Conservation (phyloP, 345 rosid genomes). For the Populus euphratica region DNA sequence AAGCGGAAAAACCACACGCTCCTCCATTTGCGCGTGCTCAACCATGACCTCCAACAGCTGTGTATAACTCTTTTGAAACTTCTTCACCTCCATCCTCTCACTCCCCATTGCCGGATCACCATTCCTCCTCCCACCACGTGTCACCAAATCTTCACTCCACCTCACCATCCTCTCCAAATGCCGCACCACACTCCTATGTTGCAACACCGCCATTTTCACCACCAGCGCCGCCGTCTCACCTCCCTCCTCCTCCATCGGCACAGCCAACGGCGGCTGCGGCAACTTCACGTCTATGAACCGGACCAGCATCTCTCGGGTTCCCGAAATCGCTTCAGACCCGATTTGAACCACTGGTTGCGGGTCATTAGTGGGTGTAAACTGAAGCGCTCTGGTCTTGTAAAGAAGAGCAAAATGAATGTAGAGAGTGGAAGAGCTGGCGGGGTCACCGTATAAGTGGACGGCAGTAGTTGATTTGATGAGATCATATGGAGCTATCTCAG, state of each 20-base stretch:
- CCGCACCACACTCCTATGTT: conserved; percentile 59
- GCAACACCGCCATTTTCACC: conserved; percentile 43
- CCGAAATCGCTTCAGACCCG: conserved; percentile 47
- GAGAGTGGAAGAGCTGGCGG: conserved; percentile 17
- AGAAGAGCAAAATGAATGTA: conserved; percentile 58
- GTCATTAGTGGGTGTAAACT: conserved; percentile 36
- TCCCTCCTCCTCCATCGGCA: conserved; percentile 10
- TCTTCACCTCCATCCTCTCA: conserved; percentile 62
- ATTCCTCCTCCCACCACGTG: conserved; percentile 49
- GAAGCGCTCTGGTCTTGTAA: conserved; percentile 42
- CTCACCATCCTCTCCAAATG: conserved; percentile 59
- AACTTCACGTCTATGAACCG: conserved; percentile 48
- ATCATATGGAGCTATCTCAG: conserved; percentile 53
- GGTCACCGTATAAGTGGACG: conserved; percentile 38
- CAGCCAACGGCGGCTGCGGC: conserved; percentile 45
- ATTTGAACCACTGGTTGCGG: conserved; percentile 34
- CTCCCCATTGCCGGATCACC: conserved; percentile 62
- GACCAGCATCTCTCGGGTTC: conserved; percentile 42
- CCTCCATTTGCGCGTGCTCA: conserved; percentile 84
- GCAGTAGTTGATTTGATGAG: conserved; percentile 27
- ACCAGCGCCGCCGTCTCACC: conserved; percentile 43
- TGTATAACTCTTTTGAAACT: conserved; percentile 49
- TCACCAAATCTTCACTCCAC: conserved; percentile 63
- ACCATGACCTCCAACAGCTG: conserved; percentile 59
- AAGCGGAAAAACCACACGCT: conserved; percentile 60